Evolutionary conservation across 164 flowering plant species (phyloP), one percentile per base, ranked within the genome.

Genomic region (Dillenia suffruticosa): DNA sequence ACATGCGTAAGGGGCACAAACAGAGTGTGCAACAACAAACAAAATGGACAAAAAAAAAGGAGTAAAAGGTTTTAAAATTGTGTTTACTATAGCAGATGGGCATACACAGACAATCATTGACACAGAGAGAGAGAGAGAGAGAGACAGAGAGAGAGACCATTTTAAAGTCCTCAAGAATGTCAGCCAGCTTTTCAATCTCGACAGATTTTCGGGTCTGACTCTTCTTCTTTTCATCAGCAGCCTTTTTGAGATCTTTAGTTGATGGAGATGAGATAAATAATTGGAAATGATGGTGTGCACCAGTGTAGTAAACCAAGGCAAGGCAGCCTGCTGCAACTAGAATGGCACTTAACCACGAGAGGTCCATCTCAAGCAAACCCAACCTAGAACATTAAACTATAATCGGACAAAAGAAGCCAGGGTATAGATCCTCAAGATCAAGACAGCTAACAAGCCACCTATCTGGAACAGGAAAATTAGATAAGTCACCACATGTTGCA

Each of bases 121-220:
- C 40, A 32, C 6, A 32, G 0, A 0, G 6, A 4, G 40, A 32
- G 40, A 32, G 40, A 32, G 40, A 32, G 40, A 32, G 40, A 6
- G 10, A 59, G 56, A 24, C 14, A 45, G 12, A 14, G 14, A 12
- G 51, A 16, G 3, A n/a, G 9, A 81, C 97, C 99, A 94, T 94
- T 75, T 94, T 94, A 64, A 94, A 94, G 68, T 91, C 95, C 56
- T 84, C 90, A 10, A 91, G 72, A 65, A 91, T 80, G 40, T 86
- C 96, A 16, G 97, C 96, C 11, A 94, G 81, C 69, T 84, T 84
- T 62, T 94, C 99, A 63, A 89, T 71, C 71, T 91, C 96, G 40
- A 88, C 80, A 16, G 85, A 69, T 49, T 75, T 70, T 62, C 80
- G 79, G 32, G 59, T 15, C 32, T 12, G 43, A n/a, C 53, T 54